Evolutionary conservation across 257 asterid species (phyloP).

Genomic region (Jacaranda copaia): DNA sequence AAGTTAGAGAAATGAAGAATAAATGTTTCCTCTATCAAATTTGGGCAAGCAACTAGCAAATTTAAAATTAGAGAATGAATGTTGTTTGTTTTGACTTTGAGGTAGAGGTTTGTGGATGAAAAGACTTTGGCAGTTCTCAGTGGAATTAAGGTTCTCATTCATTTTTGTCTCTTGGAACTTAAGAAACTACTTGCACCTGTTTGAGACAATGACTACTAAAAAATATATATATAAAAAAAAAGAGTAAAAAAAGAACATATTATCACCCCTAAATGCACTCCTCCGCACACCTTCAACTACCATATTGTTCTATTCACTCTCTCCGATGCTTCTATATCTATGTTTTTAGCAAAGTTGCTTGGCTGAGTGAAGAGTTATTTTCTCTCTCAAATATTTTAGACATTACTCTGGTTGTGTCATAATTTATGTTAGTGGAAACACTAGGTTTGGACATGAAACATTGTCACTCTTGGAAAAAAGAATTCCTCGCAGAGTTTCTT

Average conservation of each 20-base stretch:
- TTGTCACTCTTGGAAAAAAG: background rate
- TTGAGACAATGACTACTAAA: conserved; percentile 51
- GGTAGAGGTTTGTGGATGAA: conserved; percentile 37
- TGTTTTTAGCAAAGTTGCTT: background rate
- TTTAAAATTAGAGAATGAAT: conserved; percentile 31
- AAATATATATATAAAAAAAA: background rate
- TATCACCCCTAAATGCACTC: conserved; percentile 34
- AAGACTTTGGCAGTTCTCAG: conserved; percentile 14
- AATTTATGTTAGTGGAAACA: background rate
- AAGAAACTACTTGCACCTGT: conserved; percentile 25
- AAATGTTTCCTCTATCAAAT: conserved; percentile 22
- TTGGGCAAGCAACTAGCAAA: conserved; percentile 33
- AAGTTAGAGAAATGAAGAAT: conserved; percentile 21
- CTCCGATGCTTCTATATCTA: too few relatives aligned
- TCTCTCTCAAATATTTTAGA: background rate
- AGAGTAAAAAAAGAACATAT: background rate
- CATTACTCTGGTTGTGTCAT: background rate
- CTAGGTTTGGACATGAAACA: background rate
- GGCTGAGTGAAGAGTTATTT: background rate
- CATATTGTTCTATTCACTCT: too few relatives aligned
- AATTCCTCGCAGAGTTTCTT: background rate
- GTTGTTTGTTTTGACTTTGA: conserved; percentile 40
- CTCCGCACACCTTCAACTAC: too few relatives aligned
- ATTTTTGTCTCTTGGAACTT: conserved; percentile 42
- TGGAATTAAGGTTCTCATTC: conserved; percentile 44